Evolutionary conservation across 768 basidiomycete species (phyloP), one percentile per base, ranked within the genome.

Genomic region (Trametes maxima): DNA sequence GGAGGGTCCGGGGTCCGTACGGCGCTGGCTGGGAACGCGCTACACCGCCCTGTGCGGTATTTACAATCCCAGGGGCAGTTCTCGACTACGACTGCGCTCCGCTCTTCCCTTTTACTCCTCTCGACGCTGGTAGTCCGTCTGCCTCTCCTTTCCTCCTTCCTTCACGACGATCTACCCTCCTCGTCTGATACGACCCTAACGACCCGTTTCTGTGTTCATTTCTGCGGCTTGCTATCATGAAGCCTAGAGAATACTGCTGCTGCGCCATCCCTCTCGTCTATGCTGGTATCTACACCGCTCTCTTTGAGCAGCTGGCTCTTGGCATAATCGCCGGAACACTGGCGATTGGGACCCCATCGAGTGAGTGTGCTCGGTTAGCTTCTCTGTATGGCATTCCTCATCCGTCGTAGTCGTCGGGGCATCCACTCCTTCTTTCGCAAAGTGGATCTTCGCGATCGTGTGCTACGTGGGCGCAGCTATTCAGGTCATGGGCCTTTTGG

Each of bases 191-290:
- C 59, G 56, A 61, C 49, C 33, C 24, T 65, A 28, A 61, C 59
- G 59, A 54, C 42, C 17, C 14, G 5, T 45, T 57, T 24, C 7
- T 14, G 5, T n/a, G 17, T 37, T 24, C 25, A 11, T 37, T 7
- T n/a, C 13, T 13, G 24, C 21, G 19, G 44, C 11, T 35, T 4
- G 68, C 66, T 48, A 58, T 35, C 70, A 89, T 90, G 88, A 90
- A 87, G 73, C 76, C 87, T 52, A 84, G 92, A 77, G 88, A 93
- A 50, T 95, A 94, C 71, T 97, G 94, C 70, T 97, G 94, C 74
- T 93, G 91, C 69, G 95, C 95, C 45, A 89, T 98, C 60, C 95
- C 95, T 10, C 76, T 94, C 50, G 79, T 94, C 64, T 96, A 99
- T 77, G 82, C 86, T 62, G 97, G 97, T 35, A 91, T 98, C 54